Evolutionary conservation across 1,284 basidiomycete species (phyloP), one percentile per base, ranked within the genome.

Genomic region (Irpex sp.): DNA sequence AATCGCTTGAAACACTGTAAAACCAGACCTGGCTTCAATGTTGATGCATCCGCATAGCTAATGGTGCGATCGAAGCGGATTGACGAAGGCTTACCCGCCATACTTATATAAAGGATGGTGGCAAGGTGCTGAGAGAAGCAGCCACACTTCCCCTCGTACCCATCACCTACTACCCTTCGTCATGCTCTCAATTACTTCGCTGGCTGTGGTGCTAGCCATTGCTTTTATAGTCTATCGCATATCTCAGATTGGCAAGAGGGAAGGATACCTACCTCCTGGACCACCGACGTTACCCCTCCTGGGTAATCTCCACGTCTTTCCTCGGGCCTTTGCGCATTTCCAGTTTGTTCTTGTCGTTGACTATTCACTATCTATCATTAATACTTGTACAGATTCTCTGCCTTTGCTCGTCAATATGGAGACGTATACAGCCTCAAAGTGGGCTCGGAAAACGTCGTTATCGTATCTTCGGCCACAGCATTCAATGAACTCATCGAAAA

Each of bases 281-380:
- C 75, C 75, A 1, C 74, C 74, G 3, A 76, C 75, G 7, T 35
- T 65, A 5, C 74, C 74, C 0, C 21, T 76, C n/a, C 62, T 77
- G 8, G 75, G 75, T 6, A 76, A 77, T 58, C 26, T 74, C 5
- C 67, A 67, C 43, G 54, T 68, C 11, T 72, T 75, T 57, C 75
- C 75, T 5, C 71, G 63, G 19, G 60, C 63, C 36, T 64, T 67
- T 35, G 62, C 70, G 13, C 67, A 72, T 59, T 47, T 68, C 7
- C 64, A 68, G 67, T 72, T 37, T n/a, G 67, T 59, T 49, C 59
- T 59, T 7, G 60, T 39, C 17, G 7, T 17, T 11, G 9, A 11
- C 11, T n/a, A n/a, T 11, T 46, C 43, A n/a, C 9, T 46, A 2
- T 13, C n/a, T 17, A 19, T 8, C 11, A 11, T 26, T 21, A 15